These are phyloP conservation scores for Cytospora mali DNA, from an alignment of 2,329 filamentous ascomycete genomes.

Conservation along the genomic window DNA sequence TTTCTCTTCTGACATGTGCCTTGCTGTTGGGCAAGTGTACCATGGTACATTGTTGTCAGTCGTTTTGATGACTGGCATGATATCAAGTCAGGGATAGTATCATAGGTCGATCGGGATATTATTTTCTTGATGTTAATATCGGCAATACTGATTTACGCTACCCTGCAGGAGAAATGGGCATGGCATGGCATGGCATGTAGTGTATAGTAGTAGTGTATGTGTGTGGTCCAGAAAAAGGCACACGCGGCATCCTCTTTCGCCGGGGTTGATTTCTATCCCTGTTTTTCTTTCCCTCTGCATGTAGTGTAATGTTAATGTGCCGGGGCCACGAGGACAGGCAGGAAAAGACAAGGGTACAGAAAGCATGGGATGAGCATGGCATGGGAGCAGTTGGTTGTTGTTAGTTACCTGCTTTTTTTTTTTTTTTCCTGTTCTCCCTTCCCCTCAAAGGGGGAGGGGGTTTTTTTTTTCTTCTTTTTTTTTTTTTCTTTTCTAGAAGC, in stretches of 20 bases:
- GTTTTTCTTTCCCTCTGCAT: background rate
- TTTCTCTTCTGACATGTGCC: background rate
- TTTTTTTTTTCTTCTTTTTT: background rate
- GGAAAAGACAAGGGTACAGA: too few species aligned
- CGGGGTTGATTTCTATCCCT: background rate
- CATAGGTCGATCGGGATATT: background rate
- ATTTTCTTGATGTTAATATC: background rate
- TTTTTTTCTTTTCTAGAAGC: background rate
- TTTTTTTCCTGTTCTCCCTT: too few species aligned
- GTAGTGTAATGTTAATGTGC: too few species aligned
- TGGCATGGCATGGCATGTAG: background rate
- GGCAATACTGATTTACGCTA: constrained; percentile 8
- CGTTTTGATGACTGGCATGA: background rate
- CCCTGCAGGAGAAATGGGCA: background rate
- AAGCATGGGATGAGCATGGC: too few species aligned
- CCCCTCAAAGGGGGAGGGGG: too few species aligned
- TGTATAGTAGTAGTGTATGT: too few species aligned
- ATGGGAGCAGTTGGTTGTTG: too few species aligned
- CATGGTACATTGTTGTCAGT: too few species aligned
- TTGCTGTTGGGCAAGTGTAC: background rate
- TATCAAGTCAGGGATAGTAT: background rate
- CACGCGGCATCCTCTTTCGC: background rate
- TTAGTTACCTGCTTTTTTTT: too few species aligned
- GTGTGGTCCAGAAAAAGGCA: too few species aligned
- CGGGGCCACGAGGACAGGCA: too few species aligned